Evolutionary conservation across 306 rosid species (phyloP).

Genomic region (Lablab purpureus): DNA sequence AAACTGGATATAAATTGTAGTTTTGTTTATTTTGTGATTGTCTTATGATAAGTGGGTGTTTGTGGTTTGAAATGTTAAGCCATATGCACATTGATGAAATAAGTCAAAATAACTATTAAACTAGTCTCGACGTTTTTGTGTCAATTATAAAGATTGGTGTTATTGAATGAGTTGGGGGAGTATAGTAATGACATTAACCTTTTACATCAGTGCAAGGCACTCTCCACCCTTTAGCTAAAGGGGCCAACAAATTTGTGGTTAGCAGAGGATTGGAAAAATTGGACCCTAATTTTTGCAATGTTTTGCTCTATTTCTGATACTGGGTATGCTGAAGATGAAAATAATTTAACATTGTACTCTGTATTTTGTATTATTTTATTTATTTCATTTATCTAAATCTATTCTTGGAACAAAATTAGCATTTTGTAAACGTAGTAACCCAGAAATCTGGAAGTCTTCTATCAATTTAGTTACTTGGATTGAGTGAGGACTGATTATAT

Average conservation of each 20-base stretch:
- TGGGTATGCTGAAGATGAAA: constrained; percentile 14
- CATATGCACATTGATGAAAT: not conserved
- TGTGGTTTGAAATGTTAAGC: not conserved
- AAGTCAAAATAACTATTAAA: not conserved
- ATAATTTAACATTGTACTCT: constrained; percentile 24
- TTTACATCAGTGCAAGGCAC: not conserved
- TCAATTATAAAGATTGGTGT: not conserved
- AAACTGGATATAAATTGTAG: not conserved
- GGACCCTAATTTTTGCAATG: not conserved
- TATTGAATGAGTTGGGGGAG: not conserved
- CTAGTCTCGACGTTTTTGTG: not conserved
- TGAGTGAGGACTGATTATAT: constrained; percentile 6
- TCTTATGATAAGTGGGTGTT: not conserved
- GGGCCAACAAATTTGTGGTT: constrained; percentile 3
- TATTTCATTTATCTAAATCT: constrained; percentile 15
- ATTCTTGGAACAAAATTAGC: not conserved
- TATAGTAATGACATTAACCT: constrained; percentile 7
- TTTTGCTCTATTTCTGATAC: not conserved
- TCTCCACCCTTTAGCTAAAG: not conserved
- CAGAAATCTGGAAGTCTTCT: constrained; percentile 3
- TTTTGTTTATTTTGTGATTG: not conserved
- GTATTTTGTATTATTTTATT: not conserved
- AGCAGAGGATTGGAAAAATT: not conserved
- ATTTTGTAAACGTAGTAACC: not conserved
- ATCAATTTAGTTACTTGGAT: constrained; percentile 2